phyloP scores from a whole-genome alignment of 768 basidiomycete species.

The Strobilomyces dryophilus region DNA sequence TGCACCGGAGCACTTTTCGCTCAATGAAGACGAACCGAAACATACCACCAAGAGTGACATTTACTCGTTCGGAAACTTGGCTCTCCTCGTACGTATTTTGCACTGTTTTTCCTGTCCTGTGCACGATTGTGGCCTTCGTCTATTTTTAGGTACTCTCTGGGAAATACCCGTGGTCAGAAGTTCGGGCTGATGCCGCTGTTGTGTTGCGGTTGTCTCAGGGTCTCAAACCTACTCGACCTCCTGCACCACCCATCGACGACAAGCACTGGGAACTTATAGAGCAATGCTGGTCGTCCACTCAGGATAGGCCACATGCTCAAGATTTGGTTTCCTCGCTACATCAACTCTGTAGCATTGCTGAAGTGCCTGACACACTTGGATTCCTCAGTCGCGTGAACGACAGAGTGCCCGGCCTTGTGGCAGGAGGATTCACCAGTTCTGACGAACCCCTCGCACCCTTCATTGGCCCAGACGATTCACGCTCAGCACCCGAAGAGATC shows the following conservation, averaged over 20 bases:
- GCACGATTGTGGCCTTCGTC: background rate
- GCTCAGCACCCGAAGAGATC: too few relatives aligned
- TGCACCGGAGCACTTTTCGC: slow-evolving; percentile 6
- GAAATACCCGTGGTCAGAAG: background rate
- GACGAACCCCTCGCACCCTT: too few relatives aligned
- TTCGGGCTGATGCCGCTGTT: background rate
- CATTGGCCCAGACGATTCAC: too few relatives aligned
- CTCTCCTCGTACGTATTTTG: background rate
- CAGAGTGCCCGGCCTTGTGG: too few relatives aligned
- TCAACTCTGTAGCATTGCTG: background rate
- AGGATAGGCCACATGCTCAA: background rate
- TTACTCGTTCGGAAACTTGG: background rate
- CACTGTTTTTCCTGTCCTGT: background rate
- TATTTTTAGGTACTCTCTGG: background rate
- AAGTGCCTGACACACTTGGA: too few relatives aligned
- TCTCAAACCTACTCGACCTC: background rate
- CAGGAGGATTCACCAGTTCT: too few relatives aligned
- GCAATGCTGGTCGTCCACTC: background rate
- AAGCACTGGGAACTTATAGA: background rate
- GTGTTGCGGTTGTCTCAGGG: background rate
- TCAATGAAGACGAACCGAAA: background rate
- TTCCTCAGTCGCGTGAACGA: too few relatives aligned
- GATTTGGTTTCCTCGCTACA: background rate
- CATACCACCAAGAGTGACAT: background rate
- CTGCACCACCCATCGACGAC: background rate